These are phyloP conservation scores for Davidsoniella virescens DNA, from an alignment of 2,329 filamentous ascomycete genomes.

Conservation along the genomic window DNA sequence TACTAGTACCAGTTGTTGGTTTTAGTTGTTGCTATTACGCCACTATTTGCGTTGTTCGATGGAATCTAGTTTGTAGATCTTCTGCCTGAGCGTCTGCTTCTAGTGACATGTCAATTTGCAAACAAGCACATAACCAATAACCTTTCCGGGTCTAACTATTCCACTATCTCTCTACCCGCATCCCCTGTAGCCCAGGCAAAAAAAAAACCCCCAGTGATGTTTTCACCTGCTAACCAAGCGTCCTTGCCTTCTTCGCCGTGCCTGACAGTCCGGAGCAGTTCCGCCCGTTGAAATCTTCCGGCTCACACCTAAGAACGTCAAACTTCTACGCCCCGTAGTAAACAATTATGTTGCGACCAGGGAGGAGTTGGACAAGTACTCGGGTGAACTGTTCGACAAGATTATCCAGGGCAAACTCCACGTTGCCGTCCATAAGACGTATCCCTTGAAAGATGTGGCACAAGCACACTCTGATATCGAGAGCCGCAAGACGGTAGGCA, in stretches of 20 bases:
- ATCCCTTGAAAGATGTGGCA: constrained; percentile 56
- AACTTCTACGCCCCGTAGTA: constrained; percentile 58
- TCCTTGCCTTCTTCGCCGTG: not conserved
- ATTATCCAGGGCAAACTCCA: constrained; percentile 54
- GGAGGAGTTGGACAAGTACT: constrained; percentile 56
- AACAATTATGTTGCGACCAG: constrained; percentile 53
- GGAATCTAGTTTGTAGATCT: too few species aligned
- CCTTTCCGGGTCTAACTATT: too few species aligned
- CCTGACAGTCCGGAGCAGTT: constrained; percentile 45
- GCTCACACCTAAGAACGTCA: constrained; percentile 58
- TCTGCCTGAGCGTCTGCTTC: too few species aligned
- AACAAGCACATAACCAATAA: too few species aligned
- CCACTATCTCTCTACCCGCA: too few species aligned
- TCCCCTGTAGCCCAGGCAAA: not conserved
- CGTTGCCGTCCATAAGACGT: constrained; percentile 58
- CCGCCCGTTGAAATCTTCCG: constrained; percentile 43
- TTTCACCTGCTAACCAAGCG: not conserved
- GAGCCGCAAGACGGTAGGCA: constrained; percentile 67
- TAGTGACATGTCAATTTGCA: too few species aligned
- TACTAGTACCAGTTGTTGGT: too few species aligned
- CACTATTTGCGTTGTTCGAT: too few species aligned
- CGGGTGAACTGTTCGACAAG: constrained; percentile 55
- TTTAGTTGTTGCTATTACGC: too few species aligned
- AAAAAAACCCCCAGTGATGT: not conserved
- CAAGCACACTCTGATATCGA: constrained; percentile 66